Evolutionary conservation across 805 yeast genomes (phyloP).

Genomic region (Sporopachydermia lactativora): DNA sequence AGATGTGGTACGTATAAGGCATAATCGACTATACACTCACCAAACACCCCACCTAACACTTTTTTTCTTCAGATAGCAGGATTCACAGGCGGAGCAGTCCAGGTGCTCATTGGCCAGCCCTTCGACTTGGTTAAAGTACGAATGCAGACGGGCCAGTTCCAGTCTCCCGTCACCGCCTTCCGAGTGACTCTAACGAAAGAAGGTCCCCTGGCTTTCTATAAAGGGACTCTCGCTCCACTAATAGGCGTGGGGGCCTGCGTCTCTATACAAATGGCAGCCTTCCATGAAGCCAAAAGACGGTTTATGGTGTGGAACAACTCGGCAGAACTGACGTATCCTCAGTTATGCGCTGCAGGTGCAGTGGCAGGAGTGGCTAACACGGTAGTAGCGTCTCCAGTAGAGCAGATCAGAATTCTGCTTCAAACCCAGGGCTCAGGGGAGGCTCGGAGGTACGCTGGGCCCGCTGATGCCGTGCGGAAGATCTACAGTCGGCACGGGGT

Average conservation of each 20-base stretch:
- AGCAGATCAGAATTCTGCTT: conserved; percentile 47
- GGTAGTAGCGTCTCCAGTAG: conserved; percentile 50
- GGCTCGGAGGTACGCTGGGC: conserved; percentile 24
- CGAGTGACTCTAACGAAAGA: conserved; percentile 41
- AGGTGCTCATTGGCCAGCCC: conserved; percentile 47
- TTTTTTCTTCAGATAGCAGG: conserved; percentile 40
- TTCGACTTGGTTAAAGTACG: conserved; percentile 60
- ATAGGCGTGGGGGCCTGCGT: conserved; percentile 60
- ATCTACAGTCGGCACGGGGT: conserved; percentile 22
- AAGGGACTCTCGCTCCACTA: conserved; percentile 59
- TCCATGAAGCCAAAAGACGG: conserved; percentile 54
- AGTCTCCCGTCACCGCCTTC: conserved; percentile 35
- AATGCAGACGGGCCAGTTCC: conserved; percentile 53
- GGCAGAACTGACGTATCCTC: conserved; percentile 30
- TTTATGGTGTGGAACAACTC: conserved; percentile 21
- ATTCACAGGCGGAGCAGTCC: conserved; percentile 40
- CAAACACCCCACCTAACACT: too few relatives aligned
- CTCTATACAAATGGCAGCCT: conserved; percentile 56
- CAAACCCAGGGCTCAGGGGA: conserved; percentile 34
- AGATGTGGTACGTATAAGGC: conserved; percentile 25
- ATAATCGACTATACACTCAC: conserved; percentile 1
- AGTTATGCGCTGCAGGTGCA: conserved; percentile 50
- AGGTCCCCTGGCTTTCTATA: conserved; percentile 48
- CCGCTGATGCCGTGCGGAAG: conserved; percentile 27
- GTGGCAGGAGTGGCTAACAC: conserved; percentile 53